Evolutionary conservation across 768 basidiomycete species (phyloP).

Genomic region (Collybia sp.): DNA sequence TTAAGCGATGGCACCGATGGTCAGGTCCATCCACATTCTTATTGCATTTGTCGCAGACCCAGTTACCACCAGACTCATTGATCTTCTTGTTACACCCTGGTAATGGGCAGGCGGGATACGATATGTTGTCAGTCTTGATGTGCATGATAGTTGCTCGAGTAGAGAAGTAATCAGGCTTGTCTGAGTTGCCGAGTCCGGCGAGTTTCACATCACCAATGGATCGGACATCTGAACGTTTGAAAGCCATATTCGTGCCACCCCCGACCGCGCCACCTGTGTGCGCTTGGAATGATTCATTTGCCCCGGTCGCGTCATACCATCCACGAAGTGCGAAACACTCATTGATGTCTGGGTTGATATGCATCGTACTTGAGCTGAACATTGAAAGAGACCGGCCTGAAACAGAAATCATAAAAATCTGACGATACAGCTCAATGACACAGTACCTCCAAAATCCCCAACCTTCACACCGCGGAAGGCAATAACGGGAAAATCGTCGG

Average conservation of each 20-base stretch:
- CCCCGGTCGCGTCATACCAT: slow-evolving; percentile 83
- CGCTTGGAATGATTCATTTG: slow-evolving; percentile 61
- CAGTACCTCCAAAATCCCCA: slow-evolving; percentile 80
- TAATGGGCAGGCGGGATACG: slow-evolving; percentile 86
- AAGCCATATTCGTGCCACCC: slow-evolving; percentile 31
- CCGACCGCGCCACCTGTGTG: slow-evolving; percentile 48
- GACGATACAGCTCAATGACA: background rate
- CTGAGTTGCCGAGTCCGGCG: slow-evolving; percentile 66
- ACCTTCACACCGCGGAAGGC: slow-evolving; percentile 95
- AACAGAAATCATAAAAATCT: slow-evolving; percentile 6
- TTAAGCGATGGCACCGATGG: slow-evolving; percentile 57
- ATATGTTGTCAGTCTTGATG: slow-evolving; percentile 76
- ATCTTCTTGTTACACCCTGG: slow-evolving; percentile 90
- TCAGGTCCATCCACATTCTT: slow-evolving; percentile 65
- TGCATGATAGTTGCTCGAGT: slow-evolving; percentile 82
- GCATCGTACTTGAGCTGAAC: slow-evolving; percentile 75
- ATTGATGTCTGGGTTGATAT: slow-evolving; percentile 87
- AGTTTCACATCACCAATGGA: slow-evolving; percentile 77
- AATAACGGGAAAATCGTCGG: slow-evolving; percentile 61
- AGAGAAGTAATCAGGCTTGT: slow-evolving; percentile 79
- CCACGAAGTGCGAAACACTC: slow-evolving; percentile 84
- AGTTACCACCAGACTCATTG: slow-evolving; percentile 56
- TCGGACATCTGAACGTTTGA: slow-evolving; percentile 71
- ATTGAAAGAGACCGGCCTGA: slow-evolving; percentile 82
- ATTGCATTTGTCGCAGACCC: slow-evolving; percentile 94